phyloP scores from a whole-genome alignment of 139 green algal genomes.

The Trebouxia sp. region DNA sequence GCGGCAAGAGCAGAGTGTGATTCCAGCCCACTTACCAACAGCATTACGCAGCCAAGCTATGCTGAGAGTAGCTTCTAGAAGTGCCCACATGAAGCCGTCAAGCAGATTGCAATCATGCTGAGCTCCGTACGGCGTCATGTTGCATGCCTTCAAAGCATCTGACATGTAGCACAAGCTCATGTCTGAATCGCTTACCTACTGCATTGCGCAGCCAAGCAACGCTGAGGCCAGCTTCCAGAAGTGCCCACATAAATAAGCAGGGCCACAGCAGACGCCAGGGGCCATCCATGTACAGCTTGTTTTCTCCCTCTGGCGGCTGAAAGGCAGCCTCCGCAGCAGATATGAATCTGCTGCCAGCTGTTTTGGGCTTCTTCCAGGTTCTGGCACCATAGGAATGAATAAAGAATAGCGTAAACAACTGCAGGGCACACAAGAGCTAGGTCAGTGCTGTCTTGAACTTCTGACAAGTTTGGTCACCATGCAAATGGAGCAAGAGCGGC shows the following conservation, averaged over 20 bases:
- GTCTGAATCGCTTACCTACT: background rate
- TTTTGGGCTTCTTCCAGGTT: background rate
- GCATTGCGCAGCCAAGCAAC: background rate
- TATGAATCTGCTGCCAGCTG: background rate
- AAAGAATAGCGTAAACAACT: conserved; percentile 10
- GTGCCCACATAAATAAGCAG: background rate
- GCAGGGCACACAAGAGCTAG: background rate
- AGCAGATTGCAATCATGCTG: background rate
- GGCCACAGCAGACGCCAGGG: background rate
- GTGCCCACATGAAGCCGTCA: too few species aligned
- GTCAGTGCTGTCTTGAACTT: too few species aligned
- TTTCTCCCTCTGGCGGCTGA: background rate
- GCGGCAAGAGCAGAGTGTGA: too few species aligned
- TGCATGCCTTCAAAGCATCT: background rate
- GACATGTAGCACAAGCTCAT: background rate
- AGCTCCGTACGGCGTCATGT: background rate
- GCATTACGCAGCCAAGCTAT: too few species aligned
- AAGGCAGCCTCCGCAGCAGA: background rate
- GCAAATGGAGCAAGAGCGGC: too few species aligned
- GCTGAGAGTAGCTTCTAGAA: too few species aligned
- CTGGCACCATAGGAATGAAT: background rate
- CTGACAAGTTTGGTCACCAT: too few species aligned
- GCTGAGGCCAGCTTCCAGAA: background rate
- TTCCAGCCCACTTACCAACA: background rate
- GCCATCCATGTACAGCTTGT: background rate